Conservation (phyloP, 805 yeast genomes). For the Myxozyma mucilagina region DNA sequence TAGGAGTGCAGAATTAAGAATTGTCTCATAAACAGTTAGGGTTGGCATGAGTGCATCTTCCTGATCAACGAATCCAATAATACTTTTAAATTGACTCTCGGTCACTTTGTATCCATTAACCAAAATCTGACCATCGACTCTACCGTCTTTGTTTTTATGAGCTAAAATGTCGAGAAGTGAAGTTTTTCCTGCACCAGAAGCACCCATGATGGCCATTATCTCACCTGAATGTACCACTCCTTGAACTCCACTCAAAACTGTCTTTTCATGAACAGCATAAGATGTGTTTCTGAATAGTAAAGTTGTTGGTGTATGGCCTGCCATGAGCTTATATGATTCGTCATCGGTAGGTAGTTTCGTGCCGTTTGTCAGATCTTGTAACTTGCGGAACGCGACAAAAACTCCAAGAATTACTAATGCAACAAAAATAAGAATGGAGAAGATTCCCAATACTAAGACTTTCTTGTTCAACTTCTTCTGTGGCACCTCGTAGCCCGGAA, state of each 20-base stretch:
- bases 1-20: constrained; percentile 83
- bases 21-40: constrained; percentile 92
- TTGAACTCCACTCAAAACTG: constrained; percentile 61
- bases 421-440: constrained; percentile 21
- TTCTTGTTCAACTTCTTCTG: constrained; percentile 40
- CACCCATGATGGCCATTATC: constrained; percentile 95
- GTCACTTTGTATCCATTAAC: constrained; percentile 62
- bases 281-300: constrained; percentile 73
- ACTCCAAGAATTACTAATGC: constrained; percentile 33
- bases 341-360: constrained; percentile 41
- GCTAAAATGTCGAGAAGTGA: constrained; percentile 90
- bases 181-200: constrained; percentile 98
- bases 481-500: constrained; percentile 86
- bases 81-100: constrained; percentile 54
- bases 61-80: constrained; percentile 94
- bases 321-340: constrained; percentile 50
- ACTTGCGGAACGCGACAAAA: constrained; percentile 9
- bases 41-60: constrained; percentile 91
- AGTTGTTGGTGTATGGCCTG: constrained; percentile 63
- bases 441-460: constrained; percentile 16
- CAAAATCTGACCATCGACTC: constrained; percentile 61
- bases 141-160: constrained; percentile 79
- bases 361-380: constrained; percentile 16
- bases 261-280: constrained; percentile 56
- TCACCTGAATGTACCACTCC: constrained; percentile 86